phyloP scores from a whole-genome alignment of 2,329 filamentous ascomycete genomes.

The Sordariomycetes sp. region DNA sequence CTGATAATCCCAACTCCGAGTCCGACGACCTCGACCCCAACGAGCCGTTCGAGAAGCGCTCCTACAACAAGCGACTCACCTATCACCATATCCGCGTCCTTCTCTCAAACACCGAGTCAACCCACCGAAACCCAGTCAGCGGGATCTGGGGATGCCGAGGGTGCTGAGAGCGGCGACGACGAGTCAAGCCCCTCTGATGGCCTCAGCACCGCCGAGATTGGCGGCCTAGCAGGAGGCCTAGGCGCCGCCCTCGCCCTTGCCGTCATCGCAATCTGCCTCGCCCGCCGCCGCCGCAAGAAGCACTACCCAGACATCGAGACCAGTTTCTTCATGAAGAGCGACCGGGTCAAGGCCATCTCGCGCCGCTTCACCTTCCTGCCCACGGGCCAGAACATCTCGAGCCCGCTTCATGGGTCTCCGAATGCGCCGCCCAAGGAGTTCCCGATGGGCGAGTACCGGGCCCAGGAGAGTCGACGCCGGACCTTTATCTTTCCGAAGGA shows the following conservation, averaged over 20 bases:
- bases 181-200: neutral
- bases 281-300: constrained; percentile 28
- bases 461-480: neutral
- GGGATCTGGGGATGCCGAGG: constrained; percentile 7
- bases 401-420: constrained; percentile 20
- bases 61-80: constrained; percentile 4
- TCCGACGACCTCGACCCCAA: neutral
- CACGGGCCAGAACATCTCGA: constrained; percentile 25
- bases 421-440: neutral
- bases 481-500: neutral
- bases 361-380: neutral
- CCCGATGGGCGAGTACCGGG: constrained; percentile 6
- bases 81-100: neutral
- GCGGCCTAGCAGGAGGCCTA: constrained; percentile 46
- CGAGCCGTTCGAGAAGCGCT: neutral
- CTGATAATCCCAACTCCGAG: neutral
- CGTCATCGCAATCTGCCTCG: constrained; percentile 33
- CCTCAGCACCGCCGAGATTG: constrained; percentile 34
- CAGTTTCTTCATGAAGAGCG: constrained; percentile 24
- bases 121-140: constrained; percentile 3
- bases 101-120: neutral
- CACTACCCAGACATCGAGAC: constrained; percentile 24
- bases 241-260: constrained; percentile 37
- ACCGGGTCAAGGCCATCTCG: constrained; percentile 13
- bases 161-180: constrained; percentile 2